Base-by-base conservation (phyloP, 495 filamentous ascomycete species). In the Tetracladium setigerum region DNA sequence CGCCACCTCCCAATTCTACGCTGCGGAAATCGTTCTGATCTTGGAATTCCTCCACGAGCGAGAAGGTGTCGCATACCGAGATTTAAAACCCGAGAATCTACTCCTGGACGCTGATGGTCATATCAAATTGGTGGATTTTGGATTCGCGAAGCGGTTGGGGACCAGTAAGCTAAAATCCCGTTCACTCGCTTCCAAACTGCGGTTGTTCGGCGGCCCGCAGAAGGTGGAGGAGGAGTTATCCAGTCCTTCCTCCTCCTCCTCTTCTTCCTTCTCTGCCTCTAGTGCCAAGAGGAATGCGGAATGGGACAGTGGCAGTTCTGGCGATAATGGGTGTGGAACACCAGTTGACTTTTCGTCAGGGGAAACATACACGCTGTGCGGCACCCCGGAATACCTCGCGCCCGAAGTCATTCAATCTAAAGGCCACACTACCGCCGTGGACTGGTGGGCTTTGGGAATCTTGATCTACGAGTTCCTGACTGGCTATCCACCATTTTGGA, bases 391-490 rank as follows among this genome's bases (percentile, higher is more conserved):
- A 59, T 98, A 98, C 63, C 75, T 98, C 15, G 90, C 92, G 2
- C 92, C 92, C 1, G 92, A 98, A 68, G 90, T 96, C 15, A 96
- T 98, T 47, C 84, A 90, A 53, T 94, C 89, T 62, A 91, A 89
- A 59, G 90, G 89, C 12, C 92, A 98, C 60, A 89, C 87, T 24
- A 87, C 87, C 31, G 91, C 92, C 0, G 92, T 98, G n/a, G 92
- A 98, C 65, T 98, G 92, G 92, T 98, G 92, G 92, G 94, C 92
- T 6, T 71, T 97, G 52, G 92, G 92, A 5, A 95, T 98, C 53
- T 65, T 98, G 41, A 87, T 96, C 45, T 97, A 94, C 63, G 92
- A 98, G 61, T 95, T 98, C 58, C 70, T 96, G 19, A 89, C 92
- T 3, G 92, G 92, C 31, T 94, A 95, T 57, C 92, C 92, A 5